Conservation (phyloP, 2,329 filamentous ascomycete species). For the Colletotrichum sp. region DNA sequence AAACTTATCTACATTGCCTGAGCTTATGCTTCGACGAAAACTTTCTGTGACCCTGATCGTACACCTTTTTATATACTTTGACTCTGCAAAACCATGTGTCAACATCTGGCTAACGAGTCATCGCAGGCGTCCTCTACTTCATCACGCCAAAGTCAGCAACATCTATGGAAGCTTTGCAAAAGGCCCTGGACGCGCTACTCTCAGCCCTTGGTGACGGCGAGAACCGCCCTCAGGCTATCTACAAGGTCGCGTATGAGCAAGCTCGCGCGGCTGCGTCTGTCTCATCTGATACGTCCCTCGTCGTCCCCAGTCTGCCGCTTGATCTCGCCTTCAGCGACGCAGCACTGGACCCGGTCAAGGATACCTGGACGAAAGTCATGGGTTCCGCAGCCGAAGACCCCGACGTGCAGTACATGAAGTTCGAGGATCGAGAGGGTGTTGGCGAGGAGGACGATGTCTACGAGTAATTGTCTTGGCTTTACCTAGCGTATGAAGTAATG, state of each 20-base stretch:
- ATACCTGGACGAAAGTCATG: slow-evolving; percentile 72
- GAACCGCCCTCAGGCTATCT: slow-evolving; percentile 43
- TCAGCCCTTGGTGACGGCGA: slow-evolving; percentile 31
- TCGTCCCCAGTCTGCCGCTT: slow-evolving; percentile 63
- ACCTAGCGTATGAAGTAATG: slow-evolving; percentile 22
- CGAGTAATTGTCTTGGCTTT: slow-evolving; percentile 35
- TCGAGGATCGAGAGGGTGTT: slow-evolving; percentile 73
- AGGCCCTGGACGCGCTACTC: slow-evolving; percentile 48
- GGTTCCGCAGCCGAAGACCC: slow-evolving; percentile 51
- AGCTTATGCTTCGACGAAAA: slow-evolving; percentile 83
- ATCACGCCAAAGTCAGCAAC: slow-evolving; percentile 39
- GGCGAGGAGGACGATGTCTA: slow-evolving; percentile 59
- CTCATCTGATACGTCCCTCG: slow-evolving; percentile 44
- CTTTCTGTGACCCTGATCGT: slow-evolving; percentile 81
- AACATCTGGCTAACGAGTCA: slow-evolving; percentile 30
- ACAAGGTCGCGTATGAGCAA: slow-evolving; percentile 63
- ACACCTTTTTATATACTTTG: slow-evolving; percentile 36
- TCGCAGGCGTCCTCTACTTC: slow-evolving; percentile 38
- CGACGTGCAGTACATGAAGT: slow-evolving; percentile 70
- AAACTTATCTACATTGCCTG: slow-evolving; percentile 99
- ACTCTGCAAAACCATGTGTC: not conserved
- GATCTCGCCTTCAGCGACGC: slow-evolving; percentile 79
- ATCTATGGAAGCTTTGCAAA: slow-evolving; percentile 42
- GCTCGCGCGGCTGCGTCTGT: slow-evolving; percentile 29
- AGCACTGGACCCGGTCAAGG: slow-evolving; percentile 68